Base-by-base conservation (phyloP, 768 basidiomycete species). In the Rubroboletus pulcherrimus region DNA sequence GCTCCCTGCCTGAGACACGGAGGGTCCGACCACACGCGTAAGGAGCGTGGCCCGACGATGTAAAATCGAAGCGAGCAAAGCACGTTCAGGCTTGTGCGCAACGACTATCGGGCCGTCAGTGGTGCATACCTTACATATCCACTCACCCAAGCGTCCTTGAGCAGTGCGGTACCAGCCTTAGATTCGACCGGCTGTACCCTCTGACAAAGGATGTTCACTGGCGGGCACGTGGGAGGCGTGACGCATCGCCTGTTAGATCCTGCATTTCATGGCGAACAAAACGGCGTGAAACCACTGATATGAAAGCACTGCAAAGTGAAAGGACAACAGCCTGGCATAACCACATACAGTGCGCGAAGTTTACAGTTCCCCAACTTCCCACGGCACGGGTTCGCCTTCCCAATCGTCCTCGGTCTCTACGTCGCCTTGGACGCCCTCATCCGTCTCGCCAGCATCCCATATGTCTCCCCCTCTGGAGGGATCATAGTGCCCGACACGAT, bases 311-410 rank as follows among this genome's bases (percentile, higher is more conserved):
- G 66, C 58, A 71, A 65, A 59, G 63, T 61, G 59, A 66, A 71
- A 39, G 61, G 52, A 59, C 52, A 14, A 47, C 53, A 60, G 53
- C 48, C 49, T 66, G 56, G 53, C 57, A 62, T 60, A 63, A 63
- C 51, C 67, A 72, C 73, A 70, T 69, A 71, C 63, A 57, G 55
- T 44, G 55, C 48, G 24, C 50, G 39, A 56, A 51, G 54, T 72
- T 72, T 79, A 91, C 70, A 92, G 63, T 63, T 90, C 90, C 50
- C 83, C 90, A 9, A 82, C 77, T 71, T 87, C 87, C 90, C 90
- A 92, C 56, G 89, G 86, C 35, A 91, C 79, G 37, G 86, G 85
- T 69, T 91, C 89, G 35, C 86, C 83, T 71, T 91, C 90, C 90
- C 90, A 92, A 59, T 74, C 74, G 45, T 73, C 74, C 59, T 86